Evolutionary conservation across 1,284 basidiomycete genomes (phyloP).

Genomic region (Boletus holoroseus): DNA sequence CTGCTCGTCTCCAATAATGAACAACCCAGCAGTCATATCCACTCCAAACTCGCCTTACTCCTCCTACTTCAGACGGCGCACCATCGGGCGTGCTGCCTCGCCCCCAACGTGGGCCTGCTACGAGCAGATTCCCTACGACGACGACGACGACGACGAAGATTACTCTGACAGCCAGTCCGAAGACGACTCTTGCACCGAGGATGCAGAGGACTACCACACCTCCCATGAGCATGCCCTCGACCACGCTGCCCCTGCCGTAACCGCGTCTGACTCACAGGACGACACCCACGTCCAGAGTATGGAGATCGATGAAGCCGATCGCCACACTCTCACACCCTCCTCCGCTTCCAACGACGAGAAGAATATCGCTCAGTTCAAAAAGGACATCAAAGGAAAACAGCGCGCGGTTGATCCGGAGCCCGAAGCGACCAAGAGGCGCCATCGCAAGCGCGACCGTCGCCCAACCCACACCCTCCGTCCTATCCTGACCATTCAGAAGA

Average conservation of each 20-base stretch:
- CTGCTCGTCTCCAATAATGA: slow-evolving; percentile 15
- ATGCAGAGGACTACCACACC: slow-evolving; percentile 55
- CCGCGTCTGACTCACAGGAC: slow-evolving; percentile 31
- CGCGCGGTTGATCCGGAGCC: slow-evolving; percentile 58
- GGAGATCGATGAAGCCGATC: slow-evolving; percentile 50
- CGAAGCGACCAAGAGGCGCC: slow-evolving; percentile 41
- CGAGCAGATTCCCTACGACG: slow-evolving; percentile 70
- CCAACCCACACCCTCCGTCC: slow-evolving; percentile 61
- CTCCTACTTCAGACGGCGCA: slow-evolving; percentile 60
- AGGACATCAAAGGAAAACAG: slow-evolving; percentile 73
- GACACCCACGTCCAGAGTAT: slow-evolving; percentile 45
- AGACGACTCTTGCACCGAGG: slow-evolving; percentile 60
- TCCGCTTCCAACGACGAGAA: slow-evolving; percentile 25
- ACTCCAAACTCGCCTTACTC: slow-evolving; percentile 43
- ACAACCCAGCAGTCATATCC: slow-evolving; percentile 37
- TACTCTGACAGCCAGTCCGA: slow-evolving; percentile 47
- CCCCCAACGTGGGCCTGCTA: slow-evolving; percentile 82
- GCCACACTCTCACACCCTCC: slow-evolving; percentile 1
- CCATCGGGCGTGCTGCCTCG: slow-evolving; percentile 69
- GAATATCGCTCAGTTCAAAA: slow-evolving; percentile 41
- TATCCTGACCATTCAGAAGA: slow-evolving; percentile 76
- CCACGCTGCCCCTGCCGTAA: slow-evolving; percentile 23
- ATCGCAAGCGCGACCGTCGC: slow-evolving; percentile 52
- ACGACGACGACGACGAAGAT: slow-evolving; percentile 37
- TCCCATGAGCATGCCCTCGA: slow-evolving; percentile 22